Conservation (phyloP, 345 rosid species). For the Populus davidiana region DNA sequence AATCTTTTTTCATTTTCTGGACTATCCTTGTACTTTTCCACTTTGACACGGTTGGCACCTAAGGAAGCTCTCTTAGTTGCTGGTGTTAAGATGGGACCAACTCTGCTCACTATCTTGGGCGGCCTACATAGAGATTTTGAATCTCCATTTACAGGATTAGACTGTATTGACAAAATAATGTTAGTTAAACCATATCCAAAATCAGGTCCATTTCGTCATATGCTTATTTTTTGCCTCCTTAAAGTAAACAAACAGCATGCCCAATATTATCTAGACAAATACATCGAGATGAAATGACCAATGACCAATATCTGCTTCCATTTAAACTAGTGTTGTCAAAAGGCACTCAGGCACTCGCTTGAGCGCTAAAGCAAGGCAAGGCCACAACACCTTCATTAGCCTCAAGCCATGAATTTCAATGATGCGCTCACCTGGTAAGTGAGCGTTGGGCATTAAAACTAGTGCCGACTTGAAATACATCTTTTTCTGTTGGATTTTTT, state of each 20-base stretch:
- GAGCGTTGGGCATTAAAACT: too few species aligned
- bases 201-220: not conserved
- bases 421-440: too few species aligned
- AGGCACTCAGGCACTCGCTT: too few species aligned
- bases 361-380: too few species aligned
- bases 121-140: constrained; percentile 48
- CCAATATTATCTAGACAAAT: not conserved
- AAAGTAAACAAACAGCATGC: not conserved
- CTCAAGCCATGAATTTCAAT: too few species aligned
- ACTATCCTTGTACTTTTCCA: constrained; percentile 44
- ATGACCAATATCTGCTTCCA: not conserved
- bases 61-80: constrained; percentile 50
- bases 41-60: constrained; percentile 47
- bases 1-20: constrained; percentile 15
- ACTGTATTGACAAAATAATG: constrained; percentile 26
- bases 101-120: constrained; percentile 37
- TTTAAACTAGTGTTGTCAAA: too few species aligned
- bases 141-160: constrained; percentile 31
- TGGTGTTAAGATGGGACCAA: constrained; percentile 35
- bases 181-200: constrained; percentile 13
- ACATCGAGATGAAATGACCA: not conserved
- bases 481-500: too few species aligned
- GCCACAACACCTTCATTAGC: too few species aligned
- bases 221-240: not conserved
- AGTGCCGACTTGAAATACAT: too few species aligned